These are phyloP conservation scores for Helichrysum umbraculigerum DNA, from an alignment of 129 eudicot genomes.

Conservation along the genomic window DNA sequence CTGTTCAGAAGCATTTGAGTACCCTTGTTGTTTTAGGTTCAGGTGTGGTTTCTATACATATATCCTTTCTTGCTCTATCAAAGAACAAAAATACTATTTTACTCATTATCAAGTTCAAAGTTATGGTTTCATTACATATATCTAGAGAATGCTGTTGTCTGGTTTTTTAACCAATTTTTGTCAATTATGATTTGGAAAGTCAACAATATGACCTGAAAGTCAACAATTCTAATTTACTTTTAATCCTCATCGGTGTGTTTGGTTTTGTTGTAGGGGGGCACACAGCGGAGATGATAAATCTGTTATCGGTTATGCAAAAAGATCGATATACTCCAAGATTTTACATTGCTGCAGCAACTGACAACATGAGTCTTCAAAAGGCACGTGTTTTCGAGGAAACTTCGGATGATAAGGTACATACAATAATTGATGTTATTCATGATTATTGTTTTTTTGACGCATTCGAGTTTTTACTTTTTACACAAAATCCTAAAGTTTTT, in stretches of 20 bases:
- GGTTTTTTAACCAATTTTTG: background rate
- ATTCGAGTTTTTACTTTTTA: background rate
- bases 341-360: slow-evolving; percentile 91
- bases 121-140: background rate
- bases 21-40: slow-evolving; percentile 92
- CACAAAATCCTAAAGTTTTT: background rate
- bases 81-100: background rate
- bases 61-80: background rate
- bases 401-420: slow-evolving; percentile 50
- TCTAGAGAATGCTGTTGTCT: background rate
- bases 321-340: slow-evolving; percentile 66
- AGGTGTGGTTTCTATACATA: slow-evolving; percentile 44
- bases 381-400: slow-evolving; percentile 73
- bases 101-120: slow-evolving; percentile 3
- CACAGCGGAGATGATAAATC: slow-evolving; percentile 90
- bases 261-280: slow-evolving; percentile 64
- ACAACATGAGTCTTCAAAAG: slow-evolving; percentile 96
- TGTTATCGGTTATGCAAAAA: slow-evolving; percentile 62
- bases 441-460: slow-evolving; percentile 1
- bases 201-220: background rate
- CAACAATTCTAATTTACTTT: background rate
- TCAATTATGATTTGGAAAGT: background rate
- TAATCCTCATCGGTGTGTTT: background rate
- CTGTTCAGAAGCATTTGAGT: slow-evolving; percentile 48
- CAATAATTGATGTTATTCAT: background rate